Base-by-base conservation (phyloP, 495 filamentous ascomycete genomes). In the Geoglossum glabrum region DNA sequence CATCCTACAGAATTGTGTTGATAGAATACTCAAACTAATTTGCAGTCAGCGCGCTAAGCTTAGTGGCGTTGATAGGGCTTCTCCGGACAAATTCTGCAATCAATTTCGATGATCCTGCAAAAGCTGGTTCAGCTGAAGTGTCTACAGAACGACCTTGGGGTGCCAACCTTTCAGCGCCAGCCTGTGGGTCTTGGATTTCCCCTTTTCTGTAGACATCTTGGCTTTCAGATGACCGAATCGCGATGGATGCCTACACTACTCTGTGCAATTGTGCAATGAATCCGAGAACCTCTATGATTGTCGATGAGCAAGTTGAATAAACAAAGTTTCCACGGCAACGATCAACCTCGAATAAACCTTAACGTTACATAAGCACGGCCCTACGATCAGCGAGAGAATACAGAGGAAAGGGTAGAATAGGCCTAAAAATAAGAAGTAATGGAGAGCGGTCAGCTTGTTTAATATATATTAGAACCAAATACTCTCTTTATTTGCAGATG, bases 181-280 rank as follows among this genome's bases (percentile, higher is more conserved):
- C 73, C 90, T 95, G 75, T 96, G 90, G 38, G 86, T 79, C 70
- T 93, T 94, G 51, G 88, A 86, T 64, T 90, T 93, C 61, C 93
- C 87, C 64, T 88, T 87, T 57, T 82, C 75, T 27, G 72, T 64
- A 36, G 70, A 65, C 64, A 68, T 68, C 30, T 52, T 52, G 15
- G 19, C 23, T 5, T 25, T 21, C n/a, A 6, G 19, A 52, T 1
- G 30, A 52, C 7, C 19, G 17, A 27, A 2, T 52, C 15, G 49
- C 25, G 25, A 15, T 31, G 49, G 28, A 30, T 30, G 49, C 26
- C 30, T 30, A 5, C 1, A 17, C 4, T 31, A 17, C n/a, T n/a
- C n/a, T n/a, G n/a, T n/a, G n/a, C 28, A 31, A 30, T 27, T 13
- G 3, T 8, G 49, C 23, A 6, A 5, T 27, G 7, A 27, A 15